Evolutionary conservation across 1,139 yeast genomes (phyloP), one percentile per base, ranked within the genome.

Genomic region (Sugiyamaella paludigena): DNA sequence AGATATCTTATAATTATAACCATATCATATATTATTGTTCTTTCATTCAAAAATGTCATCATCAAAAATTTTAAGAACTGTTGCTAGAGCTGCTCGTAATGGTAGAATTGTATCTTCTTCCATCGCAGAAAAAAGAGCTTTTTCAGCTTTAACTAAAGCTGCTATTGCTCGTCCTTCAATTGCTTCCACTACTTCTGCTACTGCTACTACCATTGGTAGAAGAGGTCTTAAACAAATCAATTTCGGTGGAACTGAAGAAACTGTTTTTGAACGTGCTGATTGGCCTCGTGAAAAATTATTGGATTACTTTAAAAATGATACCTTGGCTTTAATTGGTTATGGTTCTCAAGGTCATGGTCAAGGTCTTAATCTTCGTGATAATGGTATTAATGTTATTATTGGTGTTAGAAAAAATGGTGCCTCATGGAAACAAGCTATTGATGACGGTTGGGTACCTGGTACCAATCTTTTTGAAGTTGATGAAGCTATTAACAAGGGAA

Each of bases 331-430:
- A 70, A 91, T 92, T 65, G 98, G 98, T 76, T 92, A 92, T 83
- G 98, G 98, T 70, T 92, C 98, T 63, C 98, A 92, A 80, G 98
- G 98, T 77, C 92, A 92, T 80, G 98, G 98, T 71, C 98, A 92
- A 80, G 98, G 97, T 76, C 84, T 92, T 67, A 92, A 92, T 89
- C 78, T 92, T 79, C 87, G 98, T 79, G 98, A 92, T 81, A 91
- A 92, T 69, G 98, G 98, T 73, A 75, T 92, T 69, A 92, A 92
- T 73, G 98, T 92, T 65, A 87, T 92, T 72, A 80, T 92, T 63
- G 98, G 98, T 82, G 98, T 92, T 67, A 85, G 98, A 78, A 88
- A 92, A 81, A 76, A 87, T 70, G 98, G 98, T 79, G 94, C 96
- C 64, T 92, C 98, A 55, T 92, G 98, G 98, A 89, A 91, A 80